Base-by-base conservation (phyloP, 345 rosid genomes). In the Euclidium syriacum region DNA sequence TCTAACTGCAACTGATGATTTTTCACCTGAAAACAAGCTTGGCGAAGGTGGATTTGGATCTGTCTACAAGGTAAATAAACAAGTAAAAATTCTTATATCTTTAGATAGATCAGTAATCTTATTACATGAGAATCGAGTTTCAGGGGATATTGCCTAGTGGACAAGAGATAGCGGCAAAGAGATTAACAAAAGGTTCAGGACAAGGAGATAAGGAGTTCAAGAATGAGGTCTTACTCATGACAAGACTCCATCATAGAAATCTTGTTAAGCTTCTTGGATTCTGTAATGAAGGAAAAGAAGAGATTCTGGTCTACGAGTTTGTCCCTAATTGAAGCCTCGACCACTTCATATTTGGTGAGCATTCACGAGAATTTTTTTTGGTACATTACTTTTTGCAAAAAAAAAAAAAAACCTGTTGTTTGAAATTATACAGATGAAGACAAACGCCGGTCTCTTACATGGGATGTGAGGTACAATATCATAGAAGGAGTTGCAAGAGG, bases 171-270 rank as follows among this genome's bases (percentile, higher is more conserved):
- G 85, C 80, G 1, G 78, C 75, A 8, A 80, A 80, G 43, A 70
- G 73, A 42, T 24, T 75, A 11, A 43, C 74, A 2, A 19, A 23
- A 23, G 43, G 12, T 19, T 78, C 85, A 4, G 51, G 58, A 4
- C 80, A 78, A 73, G 85, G 82, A 26, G 60, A 54, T 2, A 4
- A 20, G 3, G 81, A 80, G 67, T 80, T 80, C 38, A 65, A 62
- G 52, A 80, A 69, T 26, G 84, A 77, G 52, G 79, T 72, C 10
- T n/a, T 42, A 9, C 24, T 80, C 24, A 23, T 80, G 33, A 67
- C 79, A 17, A 77, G 63, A 23, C 84, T 80, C 70, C 84, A 80
- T 27, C 81, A 77, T 32, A 57, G 61, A 24, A 77, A 74, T 40
- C 61, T 80, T 20, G 78, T 80, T n/a, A 72, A 69, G 51, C 76